Percentiles rank a stretch among this genome's conserved stretches.
These are phyloP conservation scores for Podospora appendiculata DNA, from an alignment of 495 filamentous ascomycete species.

Conservation along the genomic window DNA sequence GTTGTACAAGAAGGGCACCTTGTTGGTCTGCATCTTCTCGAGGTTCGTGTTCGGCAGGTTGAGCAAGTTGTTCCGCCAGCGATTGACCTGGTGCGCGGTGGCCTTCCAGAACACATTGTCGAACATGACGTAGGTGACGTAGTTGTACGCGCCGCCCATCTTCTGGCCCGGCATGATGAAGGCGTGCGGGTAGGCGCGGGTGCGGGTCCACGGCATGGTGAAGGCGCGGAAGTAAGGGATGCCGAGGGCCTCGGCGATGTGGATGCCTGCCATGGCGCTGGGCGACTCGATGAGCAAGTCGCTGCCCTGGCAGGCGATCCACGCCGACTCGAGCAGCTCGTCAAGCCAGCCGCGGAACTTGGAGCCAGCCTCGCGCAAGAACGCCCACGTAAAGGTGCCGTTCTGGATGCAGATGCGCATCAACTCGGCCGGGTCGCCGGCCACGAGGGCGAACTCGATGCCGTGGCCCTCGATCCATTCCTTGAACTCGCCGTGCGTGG, in stretches of 20 bases:
- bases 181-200: constrained; percentile 91
- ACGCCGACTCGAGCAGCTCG: constrained; percentile 74
- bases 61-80: constrained; percentile 78
- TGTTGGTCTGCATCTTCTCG: constrained; percentile 91
- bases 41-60: constrained; percentile 71
- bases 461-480: constrained; percentile 84
- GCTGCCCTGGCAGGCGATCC: constrained; percentile 74
- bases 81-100: constrained; percentile 84
- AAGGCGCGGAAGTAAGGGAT: constrained; percentile 98
- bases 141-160: constrained; percentile 92
- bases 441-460: constrained; percentile 83
- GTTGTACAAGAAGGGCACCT: constrained; percentile 95
- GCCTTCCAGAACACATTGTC: constrained; percentile 96
- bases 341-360: constrained; percentile 96
- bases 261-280: constrained; percentile 96
- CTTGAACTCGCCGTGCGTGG: constrained; percentile 85
- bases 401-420: constrained; percentile 96
- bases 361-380: constrained; percentile 74
- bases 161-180: constrained; percentile 92
- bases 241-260: constrained; percentile 90
- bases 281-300: constrained; percentile 93
- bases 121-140: constrained; percentile 93
- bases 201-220: constrained; percentile 98
- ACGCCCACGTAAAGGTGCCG: constrained; percentile 93
- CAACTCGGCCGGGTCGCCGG: constrained; percentile 86